Conservation (phyloP, 1,284 basidiomycete genomes). For the Moesziomyces parantarcticus region DNA sequence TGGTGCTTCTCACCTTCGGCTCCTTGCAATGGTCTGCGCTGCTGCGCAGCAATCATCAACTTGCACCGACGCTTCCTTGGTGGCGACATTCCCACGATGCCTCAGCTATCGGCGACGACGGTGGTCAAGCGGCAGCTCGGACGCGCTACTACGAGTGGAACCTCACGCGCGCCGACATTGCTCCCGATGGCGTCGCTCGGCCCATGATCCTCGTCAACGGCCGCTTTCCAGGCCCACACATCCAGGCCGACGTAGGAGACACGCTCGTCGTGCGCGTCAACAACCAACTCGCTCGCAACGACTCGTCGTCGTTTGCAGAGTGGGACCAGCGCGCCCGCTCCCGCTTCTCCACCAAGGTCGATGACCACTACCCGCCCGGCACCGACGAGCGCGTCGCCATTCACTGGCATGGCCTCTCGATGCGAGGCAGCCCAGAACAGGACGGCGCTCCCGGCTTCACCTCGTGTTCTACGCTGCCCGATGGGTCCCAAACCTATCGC, state of each 20-base stretch:
- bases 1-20: slow-evolving; percentile 1
- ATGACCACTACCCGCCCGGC: slow-evolving; percentile 5
- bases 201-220: slow-evolving; percentile 48
- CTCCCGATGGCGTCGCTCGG: slow-evolving; percentile 42
- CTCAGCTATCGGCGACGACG: background rate
- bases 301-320: slow-evolving; percentile 6
- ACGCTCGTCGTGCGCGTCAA: slow-evolving; percentile 40
- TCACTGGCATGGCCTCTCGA: slow-evolving; percentile 60
- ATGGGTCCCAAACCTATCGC: slow-evolving; percentile 23
- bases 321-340: slow-evolving; percentile 3
- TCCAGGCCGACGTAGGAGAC: slow-evolving; percentile 51
- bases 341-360: slow-evolving; percentile 7
- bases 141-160: slow-evolving; percentile 40
- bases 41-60: background rate
- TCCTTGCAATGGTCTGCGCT: slow-evolving; percentile 7
- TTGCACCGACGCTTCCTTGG: background rate
- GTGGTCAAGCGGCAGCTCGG: slow-evolving; percentile 1
- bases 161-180: slow-evolving; percentile 24
- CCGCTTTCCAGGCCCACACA: slow-evolving; percentile 35
- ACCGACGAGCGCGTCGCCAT: slow-evolving; percentile 20
- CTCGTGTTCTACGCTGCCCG: slow-evolving; percentile 54
- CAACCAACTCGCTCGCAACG: slow-evolving; percentile 31
- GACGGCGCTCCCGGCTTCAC: slow-evolving; percentile 52
- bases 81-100: background rate
- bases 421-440: slow-evolving; percentile 42